Conservation (phyloP, 2,329 filamentous ascomycete genomes). For the Aspergillus novofumigatus region DNA sequence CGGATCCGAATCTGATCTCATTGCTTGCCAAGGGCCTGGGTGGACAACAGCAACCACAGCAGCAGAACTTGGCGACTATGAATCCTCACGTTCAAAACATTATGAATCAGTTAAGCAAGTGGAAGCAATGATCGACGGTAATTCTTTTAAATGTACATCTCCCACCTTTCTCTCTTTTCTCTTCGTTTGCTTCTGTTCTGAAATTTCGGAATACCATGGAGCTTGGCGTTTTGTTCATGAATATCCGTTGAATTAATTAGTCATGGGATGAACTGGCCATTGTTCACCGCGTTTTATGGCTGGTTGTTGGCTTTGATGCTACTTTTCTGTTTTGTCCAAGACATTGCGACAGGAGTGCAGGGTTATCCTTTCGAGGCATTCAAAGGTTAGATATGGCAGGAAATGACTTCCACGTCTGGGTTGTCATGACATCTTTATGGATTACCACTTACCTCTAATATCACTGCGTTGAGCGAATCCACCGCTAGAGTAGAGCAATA, state of each 20-base stretch:
- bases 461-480: background rate
- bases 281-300: constrained; percentile 4
- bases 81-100: constrained; percentile 45
- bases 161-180: constrained; percentile 14
- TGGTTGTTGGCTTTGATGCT: constrained; percentile 6
- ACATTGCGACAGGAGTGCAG: constrained; percentile 8
- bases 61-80: constrained; percentile 31
- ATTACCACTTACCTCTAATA: background rate
- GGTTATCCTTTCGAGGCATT: constrained; percentile 2
- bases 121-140: constrained; percentile 39
- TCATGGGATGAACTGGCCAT: background rate
- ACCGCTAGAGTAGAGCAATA: background rate
- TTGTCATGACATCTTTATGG: background rate
- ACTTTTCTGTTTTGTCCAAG: constrained; percentile 3
- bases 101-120: constrained; percentile 45
- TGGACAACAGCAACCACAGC: constrained; percentile 31
- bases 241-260: constrained; percentile 11
- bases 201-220: constrained; percentile 10
- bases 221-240: constrained; percentile 14
- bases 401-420: background rate
- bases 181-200: constrained; percentile 8
- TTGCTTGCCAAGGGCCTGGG: constrained; percentile 36
- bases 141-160: constrained; percentile 17
- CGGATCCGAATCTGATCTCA: constrained; percentile 36
- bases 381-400: constrained; percentile 4